Percentiles rank a stretch among this genome's conserved stretches.
Conservation (phyloP, 306 rosid species). For the Amphicarpaea edgeworthii region DNA sequence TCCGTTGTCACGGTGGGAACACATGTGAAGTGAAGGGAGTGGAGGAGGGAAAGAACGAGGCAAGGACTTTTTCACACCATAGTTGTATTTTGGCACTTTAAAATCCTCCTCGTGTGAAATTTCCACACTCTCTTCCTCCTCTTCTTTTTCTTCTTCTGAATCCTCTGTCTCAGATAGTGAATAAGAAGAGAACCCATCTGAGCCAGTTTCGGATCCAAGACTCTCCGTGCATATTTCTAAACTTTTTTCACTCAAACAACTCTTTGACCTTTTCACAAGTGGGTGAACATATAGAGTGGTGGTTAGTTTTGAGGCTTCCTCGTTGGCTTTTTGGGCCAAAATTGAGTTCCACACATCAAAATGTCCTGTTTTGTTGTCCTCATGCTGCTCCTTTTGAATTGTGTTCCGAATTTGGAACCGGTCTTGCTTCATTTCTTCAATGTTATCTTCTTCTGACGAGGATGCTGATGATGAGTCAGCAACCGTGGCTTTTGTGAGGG, state of each 20-base stretch:
- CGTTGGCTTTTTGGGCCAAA: slow-evolving; percentile 48
- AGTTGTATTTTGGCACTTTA: slow-evolving; percentile 37
- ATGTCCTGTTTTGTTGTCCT: slow-evolving; percentile 10
- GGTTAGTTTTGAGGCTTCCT: slow-evolving; percentile 37
- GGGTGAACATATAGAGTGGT: slow-evolving; percentile 74
- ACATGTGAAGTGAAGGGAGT: slow-evolving; percentile 61
- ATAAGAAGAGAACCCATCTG: slow-evolving; percentile 66
- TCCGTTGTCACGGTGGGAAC: slow-evolving; percentile 67
- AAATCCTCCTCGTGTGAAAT: slow-evolving; percentile 33
- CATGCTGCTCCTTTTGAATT: slow-evolving; percentile 32
- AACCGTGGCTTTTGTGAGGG: background rate
- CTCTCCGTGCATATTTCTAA: slow-evolving; percentile 79
- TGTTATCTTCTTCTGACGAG: slow-evolving; percentile 45
- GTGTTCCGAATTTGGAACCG: slow-evolving; percentile 52
- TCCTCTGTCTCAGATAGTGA: slow-evolving; percentile 55
- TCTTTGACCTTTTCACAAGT: slow-evolving; percentile 64
- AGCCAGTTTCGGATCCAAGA: slow-evolving; percentile 95
- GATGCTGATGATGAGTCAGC: slow-evolving; percentile 12
- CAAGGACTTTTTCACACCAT: slow-evolving; percentile 31
- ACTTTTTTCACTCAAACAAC: slow-evolving; percentile 61
- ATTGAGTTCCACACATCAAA: slow-evolving; percentile 69
- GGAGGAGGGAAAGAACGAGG: slow-evolving; percentile 74
- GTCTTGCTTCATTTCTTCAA: slow-evolving; percentile 25
- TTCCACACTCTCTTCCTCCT: background rate
- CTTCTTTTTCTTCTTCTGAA: slow-evolving; percentile 13